Conservation (phyloP, 75 land plant species). For the Sequoiadendron giganteum region DNA sequence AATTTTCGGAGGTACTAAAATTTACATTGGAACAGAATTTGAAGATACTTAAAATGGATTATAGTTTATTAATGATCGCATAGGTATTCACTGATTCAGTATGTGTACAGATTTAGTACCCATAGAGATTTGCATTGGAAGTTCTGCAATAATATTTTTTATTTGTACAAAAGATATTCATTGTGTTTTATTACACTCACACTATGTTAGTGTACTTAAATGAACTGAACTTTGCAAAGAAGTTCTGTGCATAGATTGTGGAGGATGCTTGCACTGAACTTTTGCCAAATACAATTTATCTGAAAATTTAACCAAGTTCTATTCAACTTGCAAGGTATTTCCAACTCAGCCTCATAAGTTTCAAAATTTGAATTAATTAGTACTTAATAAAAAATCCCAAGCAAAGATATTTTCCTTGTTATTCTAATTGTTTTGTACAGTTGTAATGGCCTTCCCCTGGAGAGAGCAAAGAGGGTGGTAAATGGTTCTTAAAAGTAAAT, state of each 20-base stretch:
- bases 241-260: not conserved
- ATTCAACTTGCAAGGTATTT: constrained; percentile 78
- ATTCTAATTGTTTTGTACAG: not conserved
- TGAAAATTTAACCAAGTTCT: constrained; percentile 75
- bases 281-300: constrained; percentile 75
- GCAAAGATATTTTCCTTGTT: not conserved
- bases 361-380: no score
- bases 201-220: not conserved
- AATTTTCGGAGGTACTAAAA: constrained; percentile 72
- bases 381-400: not conserved
- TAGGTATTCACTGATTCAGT: not conserved
- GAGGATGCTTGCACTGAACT: constrained; percentile 65
- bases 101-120: not conserved
- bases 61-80: not conserved
- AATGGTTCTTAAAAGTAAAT: not conserved
- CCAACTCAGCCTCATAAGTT: not conserved
- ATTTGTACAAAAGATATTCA: not conserved
- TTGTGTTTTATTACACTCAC: not conserved
- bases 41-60: not conserved
- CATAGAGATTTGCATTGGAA: not conserved
- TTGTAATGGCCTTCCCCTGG: not conserved
- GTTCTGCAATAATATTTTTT: not conserved
- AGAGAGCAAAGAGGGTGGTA: not conserved
- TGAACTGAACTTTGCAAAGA: no score
- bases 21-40: not conserved